A percentile compares a stretch with the other conserved stretches of the same genome.
phyloP scores from a whole-genome alignment of 352 stramenopile species.

The Bremia lactucae region DNA sequence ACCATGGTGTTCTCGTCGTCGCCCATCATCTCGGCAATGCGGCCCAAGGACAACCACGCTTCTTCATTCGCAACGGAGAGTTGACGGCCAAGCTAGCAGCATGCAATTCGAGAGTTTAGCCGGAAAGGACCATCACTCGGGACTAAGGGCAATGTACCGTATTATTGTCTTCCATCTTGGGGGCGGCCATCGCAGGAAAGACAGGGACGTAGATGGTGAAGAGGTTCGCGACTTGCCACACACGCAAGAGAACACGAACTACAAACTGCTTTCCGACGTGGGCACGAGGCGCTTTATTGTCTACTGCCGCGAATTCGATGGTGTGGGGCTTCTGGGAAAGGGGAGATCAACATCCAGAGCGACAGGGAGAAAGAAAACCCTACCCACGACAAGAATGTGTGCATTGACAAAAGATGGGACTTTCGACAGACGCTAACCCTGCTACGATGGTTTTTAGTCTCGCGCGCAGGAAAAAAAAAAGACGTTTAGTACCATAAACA shows the following conservation, averaged over 20 bases:
- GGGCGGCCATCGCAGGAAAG: constrained; percentile 74
- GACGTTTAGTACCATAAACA: too few species aligned
- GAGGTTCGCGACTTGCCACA: background rate
- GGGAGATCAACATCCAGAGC: constrained; percentile 13
- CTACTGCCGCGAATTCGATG: constrained; percentile 30
- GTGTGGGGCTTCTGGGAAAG: constrained; percentile 10
- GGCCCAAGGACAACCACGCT: constrained; percentile 68
- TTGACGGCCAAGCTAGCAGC: constrained; percentile 45
- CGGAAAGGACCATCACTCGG: constrained; percentile 11
- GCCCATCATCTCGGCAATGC: constrained; percentile 86
- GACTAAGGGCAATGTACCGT: constrained; percentile 20
- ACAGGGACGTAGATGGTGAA: too few species aligned
- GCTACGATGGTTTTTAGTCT: too few species aligned
- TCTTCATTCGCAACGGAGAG: constrained; percentile 75
- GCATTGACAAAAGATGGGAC: constrained; percentile 11
- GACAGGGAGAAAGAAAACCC: constrained; percentile 19
- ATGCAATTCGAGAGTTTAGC: constrained; percentile 4
- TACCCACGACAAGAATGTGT: constrained; percentile 4
- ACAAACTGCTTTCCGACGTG: constrained; percentile 16
- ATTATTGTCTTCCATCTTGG: constrained; percentile 77
- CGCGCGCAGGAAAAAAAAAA: too few species aligned
- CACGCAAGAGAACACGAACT: too few species aligned
- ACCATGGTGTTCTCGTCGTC: constrained; percentile 85
- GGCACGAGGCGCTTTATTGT: constrained; percentile 27
- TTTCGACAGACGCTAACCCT: constrained; percentile 3